Percentiles rank a stretch among this genome's conserved stretches.
phyloP scores from a whole-genome alignment of 2,329 filamentous ascomycete species.

The Boeremia exigua region DNA sequence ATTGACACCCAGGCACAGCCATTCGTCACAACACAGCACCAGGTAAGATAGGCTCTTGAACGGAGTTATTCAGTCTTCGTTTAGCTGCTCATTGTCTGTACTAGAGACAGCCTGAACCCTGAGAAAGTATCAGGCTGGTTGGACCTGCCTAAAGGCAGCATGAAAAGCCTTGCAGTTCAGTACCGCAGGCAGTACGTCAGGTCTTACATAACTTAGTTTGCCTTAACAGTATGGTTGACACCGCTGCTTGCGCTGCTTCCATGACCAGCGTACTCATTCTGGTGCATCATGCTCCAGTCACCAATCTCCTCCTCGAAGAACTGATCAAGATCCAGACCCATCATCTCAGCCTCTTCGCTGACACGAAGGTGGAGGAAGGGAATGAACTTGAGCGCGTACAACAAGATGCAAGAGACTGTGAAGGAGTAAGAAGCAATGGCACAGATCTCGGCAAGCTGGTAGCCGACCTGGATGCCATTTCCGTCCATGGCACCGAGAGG shows the following conservation, averaged over 20 bases:
- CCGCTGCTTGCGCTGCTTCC: conserved; percentile 34
- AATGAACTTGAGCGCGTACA: conserved; percentile 61
- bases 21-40: too few species aligned
- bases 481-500: conserved; percentile 60
- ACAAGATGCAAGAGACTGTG: conserved; percentile 58
- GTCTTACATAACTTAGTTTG: not conserved
- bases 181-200: too few species aligned
- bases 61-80: too few species aligned
- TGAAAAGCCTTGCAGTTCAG: too few species aligned
- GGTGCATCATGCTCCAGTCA: conserved; percentile 53
- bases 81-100: too few species aligned
- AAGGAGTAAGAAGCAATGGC: conserved; percentile 62
- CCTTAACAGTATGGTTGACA: conserved; percentile 2
- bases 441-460: conserved; percentile 63
- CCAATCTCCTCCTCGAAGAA: conserved; percentile 65
- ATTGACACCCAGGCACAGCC: too few species aligned
- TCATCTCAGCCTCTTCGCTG: conserved; percentile 61
- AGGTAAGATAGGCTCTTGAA: too few species aligned
- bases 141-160: too few species aligned
- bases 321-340: conserved; percentile 61
- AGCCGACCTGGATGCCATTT: conserved; percentile 61
- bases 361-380: conserved; percentile 62
- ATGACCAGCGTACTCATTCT: conserved; percentile 31
- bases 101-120: too few species aligned
- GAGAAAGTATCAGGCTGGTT: too few species aligned